These are phyloP conservation scores for Diaporthe sp. DNA, from an alignment of 2,329 filamentous ascomycete genomes.

Conservation along the genomic window DNA sequence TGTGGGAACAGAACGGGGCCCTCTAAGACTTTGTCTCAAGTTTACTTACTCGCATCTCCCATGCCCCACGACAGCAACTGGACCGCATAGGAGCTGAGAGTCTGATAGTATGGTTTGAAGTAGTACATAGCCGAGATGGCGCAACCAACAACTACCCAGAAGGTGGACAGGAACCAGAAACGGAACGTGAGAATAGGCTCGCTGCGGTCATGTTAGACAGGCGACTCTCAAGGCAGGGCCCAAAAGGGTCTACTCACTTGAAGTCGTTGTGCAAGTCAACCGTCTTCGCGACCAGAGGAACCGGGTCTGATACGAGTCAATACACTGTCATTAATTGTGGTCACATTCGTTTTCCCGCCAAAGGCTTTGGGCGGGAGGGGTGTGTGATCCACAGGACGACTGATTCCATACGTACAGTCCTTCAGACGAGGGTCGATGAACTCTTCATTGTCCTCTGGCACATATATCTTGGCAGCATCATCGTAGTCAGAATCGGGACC, in stretches of 20 bases:
- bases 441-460: slow-evolving; percentile 48
- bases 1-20: too few relatives aligned
- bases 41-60: slow-evolving; percentile 43
- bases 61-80: slow-evolving; percentile 52
- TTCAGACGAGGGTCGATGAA: slow-evolving; percentile 51
- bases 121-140: slow-evolving; percentile 51
- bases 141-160: slow-evolving; percentile 50
- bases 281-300: slow-evolving; percentile 51
- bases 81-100: slow-evolving; percentile 49
- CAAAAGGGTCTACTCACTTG: slow-evolving; percentile 40
- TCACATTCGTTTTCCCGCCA: neutral
- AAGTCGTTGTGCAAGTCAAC: slow-evolving; percentile 51
- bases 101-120: slow-evolving; percentile 50
- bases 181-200: slow-evolving; percentile 53
- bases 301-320: slow-evolving; percentile 41
- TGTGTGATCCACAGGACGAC: neutral
- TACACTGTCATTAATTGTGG: neutral
- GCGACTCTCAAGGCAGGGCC: neutral
- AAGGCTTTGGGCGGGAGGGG: neutral
- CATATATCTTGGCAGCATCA: slow-evolving; percentile 44
- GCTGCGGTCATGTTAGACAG: slow-evolving; percentile 34
- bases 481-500: slow-evolving; percentile 38
- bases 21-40: neutral
- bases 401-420: slow-evolving; percentile 41
- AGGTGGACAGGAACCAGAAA: slow-evolving; percentile 50